A percentile compares a stretch with the other conserved stretches of the same genome.
These are phyloP conservation scores for Malus sylvestris DNA, from an alignment of 306 rosid genomes.

Conservation along the genomic window DNA sequence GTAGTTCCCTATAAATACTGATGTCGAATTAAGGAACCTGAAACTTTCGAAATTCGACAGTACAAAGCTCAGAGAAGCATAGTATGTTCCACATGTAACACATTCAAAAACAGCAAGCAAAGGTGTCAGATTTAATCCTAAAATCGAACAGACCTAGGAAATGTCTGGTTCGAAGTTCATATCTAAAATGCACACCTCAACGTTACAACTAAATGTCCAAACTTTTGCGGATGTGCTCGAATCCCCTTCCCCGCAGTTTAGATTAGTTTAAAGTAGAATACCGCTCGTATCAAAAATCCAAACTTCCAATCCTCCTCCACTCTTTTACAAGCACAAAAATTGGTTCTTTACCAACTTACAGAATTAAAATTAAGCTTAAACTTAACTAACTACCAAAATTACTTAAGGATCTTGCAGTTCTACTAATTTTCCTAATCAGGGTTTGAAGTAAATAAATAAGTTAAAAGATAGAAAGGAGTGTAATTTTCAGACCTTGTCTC, in stretches of 20 bases:
- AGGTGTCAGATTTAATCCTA: neutral
- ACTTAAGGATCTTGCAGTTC: neutral
- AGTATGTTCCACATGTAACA: neutral
- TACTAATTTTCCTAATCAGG: neutral
- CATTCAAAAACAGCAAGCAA: neutral
- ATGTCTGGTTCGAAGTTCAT: neutral
- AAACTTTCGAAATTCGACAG: neutral
- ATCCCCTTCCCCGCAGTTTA: neutral
- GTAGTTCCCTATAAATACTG: neutral
- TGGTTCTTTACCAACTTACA: neutral
- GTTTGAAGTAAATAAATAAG: neutral
- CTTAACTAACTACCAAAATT: neutral
- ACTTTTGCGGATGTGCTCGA: neutral
- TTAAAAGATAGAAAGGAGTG: neutral
- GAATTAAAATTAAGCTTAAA: neutral
- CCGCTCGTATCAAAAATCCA: neutral
- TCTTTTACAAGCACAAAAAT: neutral
- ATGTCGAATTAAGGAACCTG: neutral
- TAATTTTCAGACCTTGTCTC: constrained; percentile 47
- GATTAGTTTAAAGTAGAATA: neutral
- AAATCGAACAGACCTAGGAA: neutral
- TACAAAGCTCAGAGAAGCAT: neutral
- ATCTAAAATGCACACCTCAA: neutral
- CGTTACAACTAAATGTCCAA: neutral
- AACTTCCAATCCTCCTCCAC: neutral